Conservation (phyloP, 2,329 filamentous ascomycete species). For the Aspergillus melleus region DNA sequence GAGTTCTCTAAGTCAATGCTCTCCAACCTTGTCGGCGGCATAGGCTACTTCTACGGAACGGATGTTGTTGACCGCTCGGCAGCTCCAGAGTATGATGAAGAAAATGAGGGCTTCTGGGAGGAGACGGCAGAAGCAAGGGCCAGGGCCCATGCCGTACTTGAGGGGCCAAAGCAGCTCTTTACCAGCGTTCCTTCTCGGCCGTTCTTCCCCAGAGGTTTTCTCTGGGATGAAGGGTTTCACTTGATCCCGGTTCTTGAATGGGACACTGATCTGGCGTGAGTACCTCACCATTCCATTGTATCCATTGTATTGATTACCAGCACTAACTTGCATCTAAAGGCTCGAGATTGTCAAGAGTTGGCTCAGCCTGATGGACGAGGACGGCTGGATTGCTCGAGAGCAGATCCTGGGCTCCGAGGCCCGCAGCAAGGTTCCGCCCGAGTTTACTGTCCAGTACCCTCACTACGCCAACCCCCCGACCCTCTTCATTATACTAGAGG, state of each 20-base stretch:
- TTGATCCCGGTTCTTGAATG: conserved; percentile 87
- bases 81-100: conserved; percentile 90
- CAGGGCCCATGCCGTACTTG: conserved; percentile 66
- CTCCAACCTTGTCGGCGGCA: conserved; percentile 88
- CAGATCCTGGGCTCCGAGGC: conserved; percentile 92
- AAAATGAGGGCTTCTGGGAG: conserved; percentile 93
- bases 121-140: conserved; percentile 78
- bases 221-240: conserved; percentile 99
- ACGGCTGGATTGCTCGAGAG: conserved; percentile 96
- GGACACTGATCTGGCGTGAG: conserved; percentile 79
- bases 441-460: conserved; percentile 95
- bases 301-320: neutral
- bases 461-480: conserved; percentile 98
- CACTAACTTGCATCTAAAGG: conserved; percentile 25
- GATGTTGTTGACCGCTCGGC: conserved; percentile 87
- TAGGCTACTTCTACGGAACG: conserved; percentile 92
- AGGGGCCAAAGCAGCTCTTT: conserved; percentile 85
- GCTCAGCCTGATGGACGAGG: conserved; percentile 94
- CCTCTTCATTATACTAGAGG: conserved; percentile 83
- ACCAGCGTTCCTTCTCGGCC: conserved; percentile 88
- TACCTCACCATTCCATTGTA: conserved; percentile 1
- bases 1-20: conserved; percentile 87
- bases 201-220: conserved; percentile 94
- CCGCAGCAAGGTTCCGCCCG: conserved; percentile 85
- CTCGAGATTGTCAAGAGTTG: conserved; percentile 89